Evolutionary conservation across 2,329 filamentous ascomycete genomes (phyloP), one percentile per base, ranked within the genome.

Genomic region (Cladosporium halotolerans): DNA sequence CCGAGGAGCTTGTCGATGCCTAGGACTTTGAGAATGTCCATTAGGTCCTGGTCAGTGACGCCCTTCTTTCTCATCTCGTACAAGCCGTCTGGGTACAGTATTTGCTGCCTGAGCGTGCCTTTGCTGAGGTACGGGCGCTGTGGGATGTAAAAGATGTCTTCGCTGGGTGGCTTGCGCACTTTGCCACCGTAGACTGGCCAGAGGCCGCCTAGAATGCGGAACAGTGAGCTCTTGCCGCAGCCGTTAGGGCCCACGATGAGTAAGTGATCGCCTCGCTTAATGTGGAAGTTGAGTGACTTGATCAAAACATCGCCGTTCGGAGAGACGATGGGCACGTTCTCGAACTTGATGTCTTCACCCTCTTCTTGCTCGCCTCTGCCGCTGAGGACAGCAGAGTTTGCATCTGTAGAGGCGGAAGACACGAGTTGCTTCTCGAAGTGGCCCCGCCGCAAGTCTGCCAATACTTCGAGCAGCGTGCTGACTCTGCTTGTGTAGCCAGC

Each of bases 141-240:
- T 0, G 93, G 93, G 59, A 99, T 95, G 73, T 99, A 99, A 73
- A 97, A 99, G 67, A 99, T 97, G 67, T 93, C 87, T 60, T 88
- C 84, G 64, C 92, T 93, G 1, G 88, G 84, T 1, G 93, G 93
- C 70, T 97, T 97, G 64, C 89, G 80, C 16, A 99, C 93, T 1
- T 82, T 89, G 48, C 93, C 93, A 59, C 93, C 92, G 70, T 99
- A 99, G 10, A 97, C 93, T 13, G 93, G 93, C 93, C 93, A 99
- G 2, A 99, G 78, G 0, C 93, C 93, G 57, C 93, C 93, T 1
- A 99, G 81, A 61, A 99, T 99, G 36, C 93, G 85, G 80, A 99
- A 99, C 3, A 99, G 79, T 13, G 88, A 95, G 0, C 89, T 96
- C 71, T 99, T 99, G 40, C 93, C 93, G 70, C 93, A 99, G 36